Percentiles rank a stretch among this genome's conserved stretches.
phyloP scores from a whole-genome alignment of 768 basidiomycete species.

The Naganishia vaughanmartiniae region DNA sequence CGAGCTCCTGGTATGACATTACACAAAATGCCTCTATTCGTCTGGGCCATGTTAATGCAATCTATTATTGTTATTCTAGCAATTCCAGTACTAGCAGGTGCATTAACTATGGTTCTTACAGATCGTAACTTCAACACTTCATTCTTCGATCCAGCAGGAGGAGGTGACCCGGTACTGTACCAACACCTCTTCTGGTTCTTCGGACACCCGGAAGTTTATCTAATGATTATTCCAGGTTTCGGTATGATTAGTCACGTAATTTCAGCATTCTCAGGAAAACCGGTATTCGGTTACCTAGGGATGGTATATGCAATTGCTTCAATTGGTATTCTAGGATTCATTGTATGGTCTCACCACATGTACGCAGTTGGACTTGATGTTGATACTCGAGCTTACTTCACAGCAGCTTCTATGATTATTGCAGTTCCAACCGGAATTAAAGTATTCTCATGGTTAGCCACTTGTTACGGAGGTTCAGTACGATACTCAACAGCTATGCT shows the following conservation, averaged over 20 bases:
- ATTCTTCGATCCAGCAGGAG: conserved; percentile 33
- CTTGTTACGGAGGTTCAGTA: conserved; percentile 22
- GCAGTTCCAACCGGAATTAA: conserved; percentile 25
- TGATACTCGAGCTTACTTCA: conserved; percentile 26
- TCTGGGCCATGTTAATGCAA: conserved; percentile 38
- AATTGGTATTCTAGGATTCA: conserved; percentile 27
- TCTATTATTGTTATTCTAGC: conserved; percentile 37
- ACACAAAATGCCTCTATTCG: conserved; percentile 39
- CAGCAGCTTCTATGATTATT: conserved; percentile 26
- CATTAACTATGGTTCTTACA: conserved; percentile 32
- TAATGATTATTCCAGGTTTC: conserved; percentile 29
- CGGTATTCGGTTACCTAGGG: conserved; percentile 25
- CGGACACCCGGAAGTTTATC: conserved; percentile 25
- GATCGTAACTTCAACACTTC: conserved; percentile 31
- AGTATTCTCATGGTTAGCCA: conserved; percentile 22
- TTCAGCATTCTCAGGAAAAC: conserved; percentile 26
- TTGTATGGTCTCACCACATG: conserved; percentile 27
- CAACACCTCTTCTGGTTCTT: conserved; percentile 30
- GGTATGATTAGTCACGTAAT: conserved; percentile 28
- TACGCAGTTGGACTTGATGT: conserved; percentile 26
- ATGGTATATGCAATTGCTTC: conserved; percentile 22
- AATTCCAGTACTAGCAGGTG: conserved; percentile 34
- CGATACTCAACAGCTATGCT: conserved; percentile 32
- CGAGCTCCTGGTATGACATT: conserved; percentile 37
- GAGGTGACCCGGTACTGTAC: conserved; percentile 29